Base-by-base conservation (phyloP, 2,329 filamentous ascomycete genomes). In the Cladophialophora immunda region DNA sequence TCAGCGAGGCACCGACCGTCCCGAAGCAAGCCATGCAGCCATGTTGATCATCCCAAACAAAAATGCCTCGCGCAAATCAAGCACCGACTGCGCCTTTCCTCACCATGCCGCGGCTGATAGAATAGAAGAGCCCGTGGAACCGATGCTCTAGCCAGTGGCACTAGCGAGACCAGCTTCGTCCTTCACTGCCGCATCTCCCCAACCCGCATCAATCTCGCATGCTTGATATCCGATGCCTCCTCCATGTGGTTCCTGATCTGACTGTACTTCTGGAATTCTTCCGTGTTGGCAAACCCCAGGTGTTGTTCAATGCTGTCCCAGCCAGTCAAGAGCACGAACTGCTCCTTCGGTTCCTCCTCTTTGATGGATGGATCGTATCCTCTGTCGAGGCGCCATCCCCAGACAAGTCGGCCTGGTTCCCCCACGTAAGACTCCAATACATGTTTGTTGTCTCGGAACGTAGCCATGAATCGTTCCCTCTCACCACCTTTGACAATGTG, bases 301-400 rank as follows among this genome's bases (percentile, higher is more conserved):
- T 81, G 77, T 54, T 81, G 72, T 36, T 78, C 73, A 1, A 79
- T 72, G 11, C 71, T 69, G 3, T 73, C 72, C 80, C 80, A 83
- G 0, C 78, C 78, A 30, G 68, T 77, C 19, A 83, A 76, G 0
- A 82, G 50, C 2, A 83, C 77, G 70, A 79, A 82, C 56, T 83
- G 81, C 13, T 81, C 77, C 54, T 77, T 76, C 27, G 19, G 22
- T 0, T 70, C 68, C 1, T 68, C 67, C 19, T 50, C 55, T 29
- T 64, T 55, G 15, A 22, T 25, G 11, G 59, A 66, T 3, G 71
- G 73, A 50, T 58, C 68, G 38, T 58, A 62, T 2, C 66, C 66
- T 9, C 72, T 72, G 55, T 82, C 81, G 17, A 82, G 67, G 34
- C 80, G 75, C 78, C 78, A 82, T 0, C 80, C 80, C 13, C 78